Evolutionary conservation across 2,329 filamentous ascomycete genomes (phyloP).

Genomic region (Diaporthe sp.): DNA sequence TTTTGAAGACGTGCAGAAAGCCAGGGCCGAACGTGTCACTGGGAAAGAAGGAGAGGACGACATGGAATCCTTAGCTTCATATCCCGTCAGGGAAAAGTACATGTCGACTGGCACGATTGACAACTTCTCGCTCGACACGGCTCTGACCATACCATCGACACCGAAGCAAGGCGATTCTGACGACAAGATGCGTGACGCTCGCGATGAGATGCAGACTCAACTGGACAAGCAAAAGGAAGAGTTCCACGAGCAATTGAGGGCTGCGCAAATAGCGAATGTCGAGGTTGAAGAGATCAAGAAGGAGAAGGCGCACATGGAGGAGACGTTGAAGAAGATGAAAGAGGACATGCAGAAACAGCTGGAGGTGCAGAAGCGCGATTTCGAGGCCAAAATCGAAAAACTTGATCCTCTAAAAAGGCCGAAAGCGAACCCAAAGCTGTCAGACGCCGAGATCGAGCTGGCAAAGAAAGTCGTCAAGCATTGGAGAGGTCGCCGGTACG

Average conservation of each 20-base stretch:
- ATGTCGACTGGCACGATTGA: constrained; percentile 94
- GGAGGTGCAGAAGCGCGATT: constrained; percentile 84
- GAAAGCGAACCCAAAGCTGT: constrained; percentile 73
- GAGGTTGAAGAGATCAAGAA: constrained; percentile 87
- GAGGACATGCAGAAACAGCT: constrained; percentile 91
- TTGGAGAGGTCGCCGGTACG: constrained; percentile 89
- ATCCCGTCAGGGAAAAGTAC: constrained; percentile 92
- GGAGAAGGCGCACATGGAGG: constrained; percentile 89
- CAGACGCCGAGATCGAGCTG: constrained; percentile 77
- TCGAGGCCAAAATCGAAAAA: constrained; percentile 85
- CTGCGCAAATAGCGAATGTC: constrained; percentile 78
- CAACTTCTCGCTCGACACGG: constrained; percentile 95
- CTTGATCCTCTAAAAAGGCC: constrained; percentile 74
- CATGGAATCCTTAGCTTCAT: constrained; percentile 88
- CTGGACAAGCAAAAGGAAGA: constrained; percentile 88
- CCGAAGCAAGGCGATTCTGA: constrained; percentile 84
- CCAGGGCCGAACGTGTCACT: constrained; percentile 80
- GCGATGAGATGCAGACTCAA: constrained; percentile 86
- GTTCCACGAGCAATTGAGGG: constrained; percentile 82
- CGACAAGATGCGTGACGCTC: constrained; percentile 78
- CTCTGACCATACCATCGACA: constrained; percentile 93
- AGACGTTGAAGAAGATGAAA: constrained; percentile 81
- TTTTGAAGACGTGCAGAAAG: constrained; percentile 93
- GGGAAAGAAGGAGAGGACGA: constrained; percentile 88
- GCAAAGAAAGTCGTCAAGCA: constrained; percentile 76